phyloP scores from a whole-genome alignment of 805 yeast genomes.

The Tetrapisispora arboricola region DNA sequence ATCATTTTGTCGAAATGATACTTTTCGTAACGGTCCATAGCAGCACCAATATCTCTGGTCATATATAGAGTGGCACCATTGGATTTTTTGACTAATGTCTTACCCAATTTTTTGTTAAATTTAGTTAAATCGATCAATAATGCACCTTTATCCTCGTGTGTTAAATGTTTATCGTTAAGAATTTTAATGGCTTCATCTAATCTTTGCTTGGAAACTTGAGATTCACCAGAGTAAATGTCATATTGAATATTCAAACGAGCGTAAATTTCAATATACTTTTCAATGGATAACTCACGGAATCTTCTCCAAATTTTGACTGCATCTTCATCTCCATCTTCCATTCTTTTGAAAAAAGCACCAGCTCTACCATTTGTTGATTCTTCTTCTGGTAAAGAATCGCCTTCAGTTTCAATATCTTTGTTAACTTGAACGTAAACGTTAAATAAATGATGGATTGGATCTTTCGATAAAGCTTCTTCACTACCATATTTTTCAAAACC shows the following conservation, averaged over 20 bases:
- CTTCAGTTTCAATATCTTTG: conserved; percentile 54
- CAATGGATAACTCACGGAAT: conserved; percentile 86
- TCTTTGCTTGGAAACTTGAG: conserved; percentile 69
- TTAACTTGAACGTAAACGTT: conserved; percentile 87
- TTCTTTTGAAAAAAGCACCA: conserved; percentile 71
- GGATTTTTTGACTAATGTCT: conserved; percentile 81
- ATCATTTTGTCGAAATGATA: conserved; percentile 91
- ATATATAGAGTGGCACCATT: conserved; percentile 92
- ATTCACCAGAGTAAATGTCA: conserved; percentile 90
- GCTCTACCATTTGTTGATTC: conserved; percentile 70
- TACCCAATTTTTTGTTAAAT: conserved; percentile 85
- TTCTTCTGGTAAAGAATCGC: conserved; percentile 38
- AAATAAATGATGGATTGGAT: conserved; percentile 91
- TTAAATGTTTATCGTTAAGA: conserved; percentile 57
- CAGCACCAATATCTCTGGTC: conserved; percentile 96
- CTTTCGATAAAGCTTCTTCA: conserved; percentile 55
- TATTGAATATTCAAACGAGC: conserved; percentile 83
- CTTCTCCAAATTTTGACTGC: conserved; percentile 73
- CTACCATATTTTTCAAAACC: conserved; percentile 83
- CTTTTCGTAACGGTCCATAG: conserved; percentile 75
- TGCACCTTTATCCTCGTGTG: conserved; percentile 87
- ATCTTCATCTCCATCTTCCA: conserved; percentile 88
- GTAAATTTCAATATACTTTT: conserved; percentile 75
- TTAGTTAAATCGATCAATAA: conserved; percentile 72
- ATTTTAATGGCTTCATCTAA: conserved; percentile 57